Conservation (phyloP, 176 grass and related monocot genomes). For the Triticum turgidum region DNA sequence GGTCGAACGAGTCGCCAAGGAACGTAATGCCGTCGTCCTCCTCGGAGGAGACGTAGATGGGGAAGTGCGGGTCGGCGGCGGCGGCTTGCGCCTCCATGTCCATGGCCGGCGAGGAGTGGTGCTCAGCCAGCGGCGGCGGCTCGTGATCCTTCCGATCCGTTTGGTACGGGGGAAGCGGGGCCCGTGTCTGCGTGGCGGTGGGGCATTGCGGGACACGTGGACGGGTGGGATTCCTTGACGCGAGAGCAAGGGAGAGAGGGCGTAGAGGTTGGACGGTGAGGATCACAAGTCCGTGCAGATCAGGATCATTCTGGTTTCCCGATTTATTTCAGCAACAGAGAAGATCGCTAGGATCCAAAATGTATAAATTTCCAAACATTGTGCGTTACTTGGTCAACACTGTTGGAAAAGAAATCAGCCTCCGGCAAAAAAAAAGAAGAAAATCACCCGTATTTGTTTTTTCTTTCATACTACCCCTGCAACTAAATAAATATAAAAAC, state of each 20-base stretch:
- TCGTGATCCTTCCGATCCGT: background rate
- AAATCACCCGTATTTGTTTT: no score
- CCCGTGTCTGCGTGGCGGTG: background rate
- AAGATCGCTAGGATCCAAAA: no score
- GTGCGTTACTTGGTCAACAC: no score
- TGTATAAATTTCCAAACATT: no score
- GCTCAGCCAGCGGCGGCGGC: background rate
- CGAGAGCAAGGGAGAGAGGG: background rate
- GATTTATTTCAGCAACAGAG: no score
- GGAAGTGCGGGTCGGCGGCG: background rate
- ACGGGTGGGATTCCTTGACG: background rate
- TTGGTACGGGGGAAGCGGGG: background rate
- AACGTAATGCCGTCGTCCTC: background rate
- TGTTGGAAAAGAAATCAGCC: no score
- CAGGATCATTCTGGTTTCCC: no score
- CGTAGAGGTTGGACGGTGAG: background rate
- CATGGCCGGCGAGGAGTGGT: conserved; percentile 17
- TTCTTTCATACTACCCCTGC: no score
- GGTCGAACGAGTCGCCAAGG: background rate
- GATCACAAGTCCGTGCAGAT: background rate
- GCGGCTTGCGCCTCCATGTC: conserved; percentile 35
- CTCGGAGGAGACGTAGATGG: conserved; percentile 26
- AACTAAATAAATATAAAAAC: no score
- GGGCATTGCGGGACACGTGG: background rate
- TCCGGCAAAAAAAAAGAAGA: no score